Percentiles rank a stretch among this genome's conserved stretches.
phyloP scores from a whole-genome alignment of 108 stramenopile genomes.

The Cyclotella baltica region DNA sequence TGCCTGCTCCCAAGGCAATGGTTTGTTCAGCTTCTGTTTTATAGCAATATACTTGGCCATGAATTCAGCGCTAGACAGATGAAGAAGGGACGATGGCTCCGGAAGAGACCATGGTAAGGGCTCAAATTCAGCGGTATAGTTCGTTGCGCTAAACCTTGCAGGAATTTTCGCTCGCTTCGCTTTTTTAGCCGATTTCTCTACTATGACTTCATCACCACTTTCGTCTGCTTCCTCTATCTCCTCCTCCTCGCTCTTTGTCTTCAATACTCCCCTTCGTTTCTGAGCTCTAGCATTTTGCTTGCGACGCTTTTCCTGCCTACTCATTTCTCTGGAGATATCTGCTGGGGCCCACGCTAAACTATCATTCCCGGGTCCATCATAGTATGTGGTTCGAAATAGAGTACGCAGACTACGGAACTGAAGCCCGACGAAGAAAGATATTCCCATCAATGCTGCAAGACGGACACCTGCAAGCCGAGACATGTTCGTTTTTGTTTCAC shows the following conservation, averaged over 20 bases:
- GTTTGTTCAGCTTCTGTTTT: constrained; percentile 26
- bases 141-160: constrained; percentile 5
- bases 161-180: background rate
- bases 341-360: constrained; percentile 23
- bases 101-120: constrained; percentile 54
- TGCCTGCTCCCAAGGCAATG: constrained; percentile 40
- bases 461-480: constrained; percentile 4
- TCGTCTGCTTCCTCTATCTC: background rate
- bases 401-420: constrained; percentile 13
- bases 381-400: constrained; percentile 12
- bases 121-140: constrained; percentile 23
- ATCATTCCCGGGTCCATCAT: background rate
- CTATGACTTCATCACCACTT: constrained; percentile 5
- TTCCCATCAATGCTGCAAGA: constrained; percentile 5
- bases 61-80: constrained; percentile 44
- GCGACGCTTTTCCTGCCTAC: background rate
- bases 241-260: background rate
- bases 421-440: constrained; percentile 35
- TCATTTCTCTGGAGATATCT: background rate
- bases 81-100: constrained; percentile 4
- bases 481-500: constrained; percentile 9
- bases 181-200: constrained; percentile 1
- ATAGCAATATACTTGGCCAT: constrained; percentile 43
- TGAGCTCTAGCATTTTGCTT: background rate
- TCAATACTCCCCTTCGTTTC: background rate